phyloP scores from a whole-genome alignment of 805 yeast species.

The Spathaspora passalidarum region DNA sequence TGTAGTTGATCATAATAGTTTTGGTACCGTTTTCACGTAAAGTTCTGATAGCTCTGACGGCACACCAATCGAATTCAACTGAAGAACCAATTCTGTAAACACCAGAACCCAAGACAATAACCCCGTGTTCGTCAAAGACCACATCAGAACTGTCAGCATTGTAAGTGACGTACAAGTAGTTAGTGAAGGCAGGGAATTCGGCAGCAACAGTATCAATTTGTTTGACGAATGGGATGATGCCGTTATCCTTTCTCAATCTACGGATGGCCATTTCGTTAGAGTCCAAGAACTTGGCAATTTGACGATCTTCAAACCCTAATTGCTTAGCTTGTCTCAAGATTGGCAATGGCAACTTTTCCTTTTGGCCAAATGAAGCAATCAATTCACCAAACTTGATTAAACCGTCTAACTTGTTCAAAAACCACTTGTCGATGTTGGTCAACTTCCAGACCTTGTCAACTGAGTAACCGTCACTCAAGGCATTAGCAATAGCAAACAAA shows the following conservation, averaged over 20 bases:
- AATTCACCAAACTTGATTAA: slow-evolving; percentile 67
- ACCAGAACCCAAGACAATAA: slow-evolving; percentile 96
- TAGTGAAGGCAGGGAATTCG: slow-evolving; percentile 95
- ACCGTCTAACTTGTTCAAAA: slow-evolving; percentile 78
- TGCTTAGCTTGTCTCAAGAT: slow-evolving; percentile 86
- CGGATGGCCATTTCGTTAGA: slow-evolving; percentile 93
- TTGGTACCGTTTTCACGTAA: slow-evolving; percentile 80
- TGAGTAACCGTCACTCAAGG: slow-evolving; percentile 81
- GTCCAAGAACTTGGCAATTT: slow-evolving; percentile 82
- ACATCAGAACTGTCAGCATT: slow-evolving; percentile 88
- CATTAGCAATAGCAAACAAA: slow-evolving; percentile 94
- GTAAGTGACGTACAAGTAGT: slow-evolving; percentile 91
- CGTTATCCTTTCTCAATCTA: slow-evolving; percentile 80
- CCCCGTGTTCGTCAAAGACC: slow-evolving; percentile 86
- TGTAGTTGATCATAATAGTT: slow-evolving; percentile 96
- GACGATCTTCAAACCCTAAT: slow-evolving; percentile 95
- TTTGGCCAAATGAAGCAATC: slow-evolving; percentile 53
- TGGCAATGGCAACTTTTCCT: slow-evolving; percentile 59
- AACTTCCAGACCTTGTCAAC: slow-evolving; percentile 90
- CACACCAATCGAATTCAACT: slow-evolving; percentile 99
- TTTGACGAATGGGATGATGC: slow-evolving; percentile 87
- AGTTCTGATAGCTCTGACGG: slow-evolving; percentile 94
- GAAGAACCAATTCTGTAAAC: slow-evolving; percentile 98
- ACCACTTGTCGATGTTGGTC: slow-evolving; percentile 95
- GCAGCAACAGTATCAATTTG: slow-evolving; percentile 99